Evolutionary conservation across 148 eudicot genomes (phyloP).

Genomic region (Fallopia convolvulus): DNA sequence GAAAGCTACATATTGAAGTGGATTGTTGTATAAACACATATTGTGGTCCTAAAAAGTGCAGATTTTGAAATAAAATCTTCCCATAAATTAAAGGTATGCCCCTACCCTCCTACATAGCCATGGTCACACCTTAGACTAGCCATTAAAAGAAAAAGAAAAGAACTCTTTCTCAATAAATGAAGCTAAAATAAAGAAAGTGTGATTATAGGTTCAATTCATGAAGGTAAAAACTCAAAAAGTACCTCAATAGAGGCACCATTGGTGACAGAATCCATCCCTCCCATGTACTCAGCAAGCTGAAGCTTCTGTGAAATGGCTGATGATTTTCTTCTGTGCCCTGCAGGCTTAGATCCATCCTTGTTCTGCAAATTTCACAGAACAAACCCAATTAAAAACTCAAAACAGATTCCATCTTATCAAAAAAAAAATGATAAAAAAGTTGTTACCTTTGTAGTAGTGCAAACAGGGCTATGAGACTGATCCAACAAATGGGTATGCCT

Average conservation of each 20-base stretch:
- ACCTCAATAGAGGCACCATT: conserved; percentile 47
- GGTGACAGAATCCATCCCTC: conserved; percentile 26
- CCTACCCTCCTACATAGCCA: background rate
- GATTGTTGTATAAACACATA: background rate
- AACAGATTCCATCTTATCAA: background rate
- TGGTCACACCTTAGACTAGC: conserved; percentile 2
- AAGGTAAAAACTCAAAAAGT: background rate
- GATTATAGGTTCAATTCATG: conserved; percentile 15
- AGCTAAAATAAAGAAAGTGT: conserved; percentile 11
- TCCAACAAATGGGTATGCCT: conserved; percentile 16
- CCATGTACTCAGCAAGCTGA: conserved; percentile 35
- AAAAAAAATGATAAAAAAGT: background rate
- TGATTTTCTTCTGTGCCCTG: conserved; percentile 55
- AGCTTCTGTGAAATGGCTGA: conserved; percentile 48
- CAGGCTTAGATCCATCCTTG: conserved; percentile 33
- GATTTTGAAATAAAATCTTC: background rate
- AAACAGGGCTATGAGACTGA: conserved; percentile 33
- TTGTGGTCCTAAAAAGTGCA: conserved; percentile 6
- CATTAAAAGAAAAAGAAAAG: background rate
- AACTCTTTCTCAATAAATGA: background rate
- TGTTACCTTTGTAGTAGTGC: conserved; percentile 25
- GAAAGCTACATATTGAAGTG: too few species aligned
- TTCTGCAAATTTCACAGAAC: conserved; percentile 13
- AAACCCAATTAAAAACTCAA: background rate
- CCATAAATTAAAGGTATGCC: background rate